These are phyloP conservation scores for Ascosphaera aggregata DNA, from an alignment of 2,329 filamentous ascomycete species.

Conservation along the genomic window DNA sequence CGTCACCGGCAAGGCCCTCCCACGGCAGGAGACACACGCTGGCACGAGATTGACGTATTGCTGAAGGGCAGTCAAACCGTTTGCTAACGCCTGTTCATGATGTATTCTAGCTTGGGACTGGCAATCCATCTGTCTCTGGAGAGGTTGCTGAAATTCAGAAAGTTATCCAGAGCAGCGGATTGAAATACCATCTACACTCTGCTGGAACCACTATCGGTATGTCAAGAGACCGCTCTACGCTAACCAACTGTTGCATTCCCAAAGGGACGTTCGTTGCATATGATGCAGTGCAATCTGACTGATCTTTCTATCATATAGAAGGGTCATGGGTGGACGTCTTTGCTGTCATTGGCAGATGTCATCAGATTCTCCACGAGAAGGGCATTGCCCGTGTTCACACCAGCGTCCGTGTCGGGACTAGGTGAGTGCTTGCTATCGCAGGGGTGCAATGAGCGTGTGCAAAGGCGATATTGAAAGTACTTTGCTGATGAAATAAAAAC, in stretches of 20 bases:
- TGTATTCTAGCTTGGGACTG: slow-evolving; percentile 47
- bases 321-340: slow-evolving; percentile 81
- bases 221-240: slow-evolving; percentile 11
- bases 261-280: background rate
- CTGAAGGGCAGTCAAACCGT: no score
- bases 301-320: slow-evolving; percentile 32
- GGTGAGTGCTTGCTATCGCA: slow-evolving; percentile 24
- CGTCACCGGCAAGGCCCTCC: no score
- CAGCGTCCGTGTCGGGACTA: slow-evolving; percentile 64
- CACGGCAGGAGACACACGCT: no score
- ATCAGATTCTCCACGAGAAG: slow-evolving; percentile 49
- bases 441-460: background rate
- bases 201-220: slow-evolving; percentile 79
- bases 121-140: slow-evolving; percentile 47
- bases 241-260: slow-evolving; percentile 1
- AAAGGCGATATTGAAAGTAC: background rate
- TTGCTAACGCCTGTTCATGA: no score
- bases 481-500: background rate
- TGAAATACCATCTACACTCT: slow-evolving; percentile 77
- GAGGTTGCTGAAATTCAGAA: slow-evolving; percentile 79
- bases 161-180: slow-evolving; percentile 54
- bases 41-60: no score
- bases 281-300: background rate
- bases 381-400: slow-evolving; percentile 71
- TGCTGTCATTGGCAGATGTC: slow-evolving; percentile 63